Evolutionary conservation across 192 early-diverging fungal genomes (phyloP).

Genomic region (Backusella mclennaniae): DNA sequence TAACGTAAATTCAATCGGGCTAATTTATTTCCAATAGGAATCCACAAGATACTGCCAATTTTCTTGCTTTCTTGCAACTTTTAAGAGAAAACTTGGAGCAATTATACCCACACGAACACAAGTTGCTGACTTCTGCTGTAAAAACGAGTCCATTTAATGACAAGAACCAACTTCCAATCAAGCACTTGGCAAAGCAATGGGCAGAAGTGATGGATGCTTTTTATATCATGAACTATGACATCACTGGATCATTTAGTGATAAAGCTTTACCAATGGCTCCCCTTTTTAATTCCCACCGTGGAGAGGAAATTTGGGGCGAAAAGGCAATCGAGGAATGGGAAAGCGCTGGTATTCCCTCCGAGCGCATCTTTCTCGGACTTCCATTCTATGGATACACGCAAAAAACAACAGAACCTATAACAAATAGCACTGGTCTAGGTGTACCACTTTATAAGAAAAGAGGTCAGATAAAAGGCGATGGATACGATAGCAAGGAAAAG

Average conservation of each 20-base stretch:
- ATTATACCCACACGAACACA: background rate
- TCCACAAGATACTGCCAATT: background rate
- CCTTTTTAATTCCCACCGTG: background rate
- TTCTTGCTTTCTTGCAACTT: background rate
- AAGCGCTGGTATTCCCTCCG: slow-evolving; percentile 34
- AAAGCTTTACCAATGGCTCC: background rate
- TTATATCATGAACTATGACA: background rate
- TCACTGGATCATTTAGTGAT: background rate
- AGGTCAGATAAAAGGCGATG: slow-evolving; percentile 31
- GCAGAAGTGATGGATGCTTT: background rate
- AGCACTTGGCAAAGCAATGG: background rate
- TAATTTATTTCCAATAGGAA: background rate
- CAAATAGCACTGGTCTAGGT: background rate
- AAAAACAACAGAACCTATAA: background rate
- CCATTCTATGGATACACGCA: slow-evolving; percentile 42
- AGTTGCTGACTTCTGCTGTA: background rate
- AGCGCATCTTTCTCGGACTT: slow-evolving; percentile 37
- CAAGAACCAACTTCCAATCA: background rate
- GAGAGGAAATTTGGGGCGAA: background rate
- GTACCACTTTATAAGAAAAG: background rate
- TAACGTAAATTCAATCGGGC: background rate
- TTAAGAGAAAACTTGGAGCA: background rate
- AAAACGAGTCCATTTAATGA: background rate
- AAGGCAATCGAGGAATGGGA: slow-evolving; percentile 15
- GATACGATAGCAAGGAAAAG: slow-evolving; percentile 20